These are phyloP conservation scores for Atkinsonella texensis DNA, from an alignment of 2,329 filamentous ascomycete species.

Conservation along the genomic window DNA sequence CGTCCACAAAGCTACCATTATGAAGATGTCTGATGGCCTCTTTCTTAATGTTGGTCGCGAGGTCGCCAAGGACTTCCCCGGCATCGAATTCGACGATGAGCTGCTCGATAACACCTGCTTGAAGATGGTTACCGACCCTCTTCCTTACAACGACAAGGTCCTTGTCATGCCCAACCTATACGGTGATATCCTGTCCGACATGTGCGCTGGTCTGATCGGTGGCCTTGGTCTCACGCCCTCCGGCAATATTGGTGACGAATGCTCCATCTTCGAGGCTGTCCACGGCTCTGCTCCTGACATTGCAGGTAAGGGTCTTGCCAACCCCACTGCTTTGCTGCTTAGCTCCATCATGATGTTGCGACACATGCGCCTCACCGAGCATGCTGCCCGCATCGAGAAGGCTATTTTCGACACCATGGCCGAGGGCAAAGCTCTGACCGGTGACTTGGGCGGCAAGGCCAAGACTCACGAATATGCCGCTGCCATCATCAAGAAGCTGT, in stretches of 20 bases:
- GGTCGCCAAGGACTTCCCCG: constrained; percentile 88
- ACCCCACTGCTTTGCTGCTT: constrained; percentile 91
- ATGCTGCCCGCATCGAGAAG: constrained; percentile 81
- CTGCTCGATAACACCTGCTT: constrained; percentile 98
- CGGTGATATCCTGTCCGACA: constrained; percentile 98
- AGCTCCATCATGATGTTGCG: constrained; percentile 99
- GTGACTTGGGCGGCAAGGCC: constrained; percentile 89
- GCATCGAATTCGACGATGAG: constrained; percentile 94
- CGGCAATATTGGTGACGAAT: constrained; percentile 97
- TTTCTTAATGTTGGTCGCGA: constrained; percentile 82
- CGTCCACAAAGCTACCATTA: constrained; percentile 99
- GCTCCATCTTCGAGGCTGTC: constrained; percentile 99
- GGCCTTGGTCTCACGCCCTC: constrained; percentile 94
- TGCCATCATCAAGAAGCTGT: constrained; percentile 70
- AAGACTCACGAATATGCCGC: constrained; percentile 91
- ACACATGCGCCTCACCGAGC: constrained; percentile 83
- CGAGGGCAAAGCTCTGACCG: constrained; percentile 92
- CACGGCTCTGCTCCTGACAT: constrained; percentile 97
- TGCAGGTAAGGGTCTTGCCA: constrained; percentile 88
- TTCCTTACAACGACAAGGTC: constrained; percentile 98
- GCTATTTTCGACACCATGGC: constrained; percentile 91
- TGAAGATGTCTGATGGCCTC: constrained; percentile 99
- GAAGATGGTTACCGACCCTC: constrained; percentile 94
- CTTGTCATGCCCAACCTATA: constrained; percentile 98
- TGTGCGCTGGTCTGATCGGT: constrained; percentile 97